Evolutionary conservation across 1,139 yeast genomes (phyloP).

Genomic region (Lodderomyces orthopsilosis): DNA sequence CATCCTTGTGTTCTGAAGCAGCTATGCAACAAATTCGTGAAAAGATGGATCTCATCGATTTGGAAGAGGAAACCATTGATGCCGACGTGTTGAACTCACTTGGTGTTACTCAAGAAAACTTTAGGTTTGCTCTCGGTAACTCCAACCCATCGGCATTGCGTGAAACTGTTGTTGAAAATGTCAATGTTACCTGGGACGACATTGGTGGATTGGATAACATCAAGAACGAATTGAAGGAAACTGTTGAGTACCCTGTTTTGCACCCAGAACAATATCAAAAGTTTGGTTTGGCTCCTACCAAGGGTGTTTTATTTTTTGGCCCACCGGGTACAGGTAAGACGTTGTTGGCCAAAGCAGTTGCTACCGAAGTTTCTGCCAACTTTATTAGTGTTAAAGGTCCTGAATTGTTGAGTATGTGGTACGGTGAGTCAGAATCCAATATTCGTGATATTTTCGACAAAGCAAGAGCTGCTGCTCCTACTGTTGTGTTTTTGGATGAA

Average conservation of each 20-base stretch:
- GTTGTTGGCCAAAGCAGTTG: conserved; percentile 94
- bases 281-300: conserved; percentile 95
- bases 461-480: conserved; percentile 99
- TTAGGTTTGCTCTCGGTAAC: conserved; percentile 95
- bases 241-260: conserved; percentile 97
- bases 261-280: conserved; percentile 99
- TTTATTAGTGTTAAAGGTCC: conserved; percentile 98
- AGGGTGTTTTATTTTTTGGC: conserved; percentile 97
- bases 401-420: conserved; percentile 96
- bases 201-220: conserved; percentile 94
- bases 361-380: conserved; percentile 96
- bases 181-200: conserved; percentile 98
- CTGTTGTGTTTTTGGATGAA: conserved; percentile 96
- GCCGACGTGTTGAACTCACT: conserved; percentile 95
- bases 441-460: conserved; percentile 96
- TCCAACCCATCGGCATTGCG: conserved; percentile 99
- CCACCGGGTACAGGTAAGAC: conserved; percentile 99
- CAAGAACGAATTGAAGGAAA: conserved; percentile 95
- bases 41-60: conserved; percentile 96
- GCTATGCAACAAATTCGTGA: conserved; percentile 95
- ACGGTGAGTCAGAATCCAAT: conserved; percentile 97
- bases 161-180: conserved; percentile 98
- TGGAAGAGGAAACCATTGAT: conserved; percentile 96
- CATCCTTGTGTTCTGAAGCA: conserved; percentile 95
- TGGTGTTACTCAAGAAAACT: conserved; percentile 99